Evolutionary conservation across 257 asterid species (phyloP).

Genomic region (Fraxinus quadrangulata): DNA sequence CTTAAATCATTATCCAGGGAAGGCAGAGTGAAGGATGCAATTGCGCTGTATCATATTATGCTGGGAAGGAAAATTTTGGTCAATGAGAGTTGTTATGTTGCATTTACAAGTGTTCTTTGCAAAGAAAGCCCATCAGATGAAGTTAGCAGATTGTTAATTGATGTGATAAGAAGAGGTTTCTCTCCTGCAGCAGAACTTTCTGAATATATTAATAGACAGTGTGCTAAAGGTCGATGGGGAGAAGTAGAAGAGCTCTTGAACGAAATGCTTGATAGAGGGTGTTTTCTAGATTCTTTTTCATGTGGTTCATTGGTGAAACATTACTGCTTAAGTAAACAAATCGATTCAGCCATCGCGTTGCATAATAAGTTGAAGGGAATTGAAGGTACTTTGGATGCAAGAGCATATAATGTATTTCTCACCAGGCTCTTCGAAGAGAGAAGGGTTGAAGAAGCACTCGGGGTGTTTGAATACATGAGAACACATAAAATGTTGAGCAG

Average conservation of each 20-base stretch:
- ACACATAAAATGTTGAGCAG: slow-evolving; percentile 36
- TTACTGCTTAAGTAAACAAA: slow-evolving; percentile 49
- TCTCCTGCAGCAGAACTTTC: slow-evolving; percentile 45
- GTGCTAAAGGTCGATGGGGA: slow-evolving; percentile 51
- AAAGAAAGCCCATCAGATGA: slow-evolving; percentile 52
- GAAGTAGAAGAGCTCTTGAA: slow-evolving; percentile 63
- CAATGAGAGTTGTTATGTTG: slow-evolving; percentile 41
- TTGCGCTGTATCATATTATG: slow-evolving; percentile 36
- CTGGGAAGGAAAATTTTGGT: slow-evolving; percentile 34
- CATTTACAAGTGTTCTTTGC: slow-evolving; percentile 56
- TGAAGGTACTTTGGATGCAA: slow-evolving; percentile 43
- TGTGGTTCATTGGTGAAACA: slow-evolving; percentile 55
- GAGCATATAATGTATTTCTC: slow-evolving; percentile 49
- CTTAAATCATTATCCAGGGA: slow-evolving; percentile 51
- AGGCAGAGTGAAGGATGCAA: slow-evolving; percentile 56
- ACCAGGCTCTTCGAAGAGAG: slow-evolving; percentile 42
- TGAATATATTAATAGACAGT: slow-evolving; percentile 38
- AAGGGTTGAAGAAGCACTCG: slow-evolving; percentile 47
- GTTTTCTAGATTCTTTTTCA: slow-evolving; percentile 47
- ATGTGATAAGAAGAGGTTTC: slow-evolving; percentile 43
- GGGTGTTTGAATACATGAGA: slow-evolving; percentile 69
- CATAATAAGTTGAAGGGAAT: slow-evolving; percentile 52
- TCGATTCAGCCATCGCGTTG: slow-evolving; percentile 55
- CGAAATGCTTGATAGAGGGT: slow-evolving; percentile 43
- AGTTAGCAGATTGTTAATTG: slow-evolving; percentile 48